phyloP scores from a whole-genome alignment of 371 early-diverging fungal species.

The Umbelopsis sp. region DNA sequence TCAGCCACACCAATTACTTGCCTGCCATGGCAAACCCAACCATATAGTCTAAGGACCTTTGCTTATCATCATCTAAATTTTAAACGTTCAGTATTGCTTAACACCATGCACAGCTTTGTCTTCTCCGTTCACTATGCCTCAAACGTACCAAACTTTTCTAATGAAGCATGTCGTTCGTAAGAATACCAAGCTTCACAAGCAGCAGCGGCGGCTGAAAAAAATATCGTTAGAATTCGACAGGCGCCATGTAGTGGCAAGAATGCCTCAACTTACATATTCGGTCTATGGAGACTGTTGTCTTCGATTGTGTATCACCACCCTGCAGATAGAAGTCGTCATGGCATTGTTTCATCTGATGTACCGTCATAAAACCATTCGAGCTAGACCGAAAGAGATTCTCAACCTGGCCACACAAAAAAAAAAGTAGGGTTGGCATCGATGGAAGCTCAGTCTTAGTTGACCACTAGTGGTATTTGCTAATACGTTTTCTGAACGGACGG shows the following conservation, averaged over 20 bases:
- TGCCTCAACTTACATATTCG: background rate
- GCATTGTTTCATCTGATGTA: background rate
- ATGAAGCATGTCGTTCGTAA: background rate
- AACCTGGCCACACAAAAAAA: background rate
- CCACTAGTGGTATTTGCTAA: no score
- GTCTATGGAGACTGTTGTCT: conserved; percentile 10
- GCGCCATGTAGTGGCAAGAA: background rate
- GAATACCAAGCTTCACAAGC: conserved; percentile 4
- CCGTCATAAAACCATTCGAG: background rate
- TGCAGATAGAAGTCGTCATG: conserved; percentile 11
- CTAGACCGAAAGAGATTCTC: background rate
- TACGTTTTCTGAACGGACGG: background rate
- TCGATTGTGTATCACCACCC: conserved; percentile 8
- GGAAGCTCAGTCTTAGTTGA: no score
- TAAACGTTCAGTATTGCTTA: background rate
- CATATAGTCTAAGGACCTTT: conserved; percentile 2
- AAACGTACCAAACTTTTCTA: background rate
- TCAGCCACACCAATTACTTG: background rate
- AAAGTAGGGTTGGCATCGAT: no score
- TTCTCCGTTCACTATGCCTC: background rate
- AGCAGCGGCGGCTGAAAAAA: background rate
- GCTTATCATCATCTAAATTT: background rate
- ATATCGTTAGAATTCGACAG: background rate
- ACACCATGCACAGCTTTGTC: background rate
- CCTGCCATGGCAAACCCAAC: conserved; percentile 12